Percentiles rank a stretch among this genome's conserved stretches.
Evolutionary conservation across 208 protist species (phyloP).

Genomic region (Crithidia thermophila): DNA sequence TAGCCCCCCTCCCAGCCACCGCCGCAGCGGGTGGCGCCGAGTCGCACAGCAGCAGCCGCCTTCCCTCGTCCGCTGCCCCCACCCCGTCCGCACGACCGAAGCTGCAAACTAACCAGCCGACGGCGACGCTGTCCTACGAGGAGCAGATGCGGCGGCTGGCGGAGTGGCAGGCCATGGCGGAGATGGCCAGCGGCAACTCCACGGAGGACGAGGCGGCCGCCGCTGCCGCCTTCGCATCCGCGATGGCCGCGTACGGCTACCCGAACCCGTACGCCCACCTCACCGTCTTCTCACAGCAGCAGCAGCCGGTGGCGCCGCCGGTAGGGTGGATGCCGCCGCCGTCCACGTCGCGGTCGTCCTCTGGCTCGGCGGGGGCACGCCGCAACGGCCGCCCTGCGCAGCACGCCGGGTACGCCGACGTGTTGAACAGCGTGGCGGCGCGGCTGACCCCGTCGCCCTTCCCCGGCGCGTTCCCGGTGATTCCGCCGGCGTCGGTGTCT

Average conservation of each 20-base stretch:
- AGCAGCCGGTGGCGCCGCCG: conserved; percentile 33
- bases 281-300: conserved; percentile 35
- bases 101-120: neutral
- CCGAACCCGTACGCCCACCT: conserved; percentile 35
- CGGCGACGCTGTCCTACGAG: conserved; percentile 9
- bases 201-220: conserved; percentile 12
- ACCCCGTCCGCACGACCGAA: no score
- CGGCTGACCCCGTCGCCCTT: conserved; percentile 39
- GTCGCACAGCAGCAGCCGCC: conserved; percentile 9
- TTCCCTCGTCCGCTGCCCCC: no score
- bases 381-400: neutral
- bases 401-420: neutral
- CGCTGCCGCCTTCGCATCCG: conserved; percentile 14
- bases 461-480: conserved; percentile 41
- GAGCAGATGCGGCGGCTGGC: conserved; percentile 9
- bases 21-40: no score
- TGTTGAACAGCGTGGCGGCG: conserved; percentile 12
- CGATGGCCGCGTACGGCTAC: conserved; percentile 22
- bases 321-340: conserved; percentile 12
- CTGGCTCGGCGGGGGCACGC: neutral
- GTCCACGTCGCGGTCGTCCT: neutral
- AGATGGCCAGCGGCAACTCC: neutral
- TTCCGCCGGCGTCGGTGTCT: conserved; percentile 26
- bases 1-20: conserved; percentile 1
- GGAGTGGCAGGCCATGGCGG: conserved; percentile 9